Base-by-base conservation (phyloP, 768 basidiomycete genomes). In the Dictyophora rubrovolvata region DNA sequence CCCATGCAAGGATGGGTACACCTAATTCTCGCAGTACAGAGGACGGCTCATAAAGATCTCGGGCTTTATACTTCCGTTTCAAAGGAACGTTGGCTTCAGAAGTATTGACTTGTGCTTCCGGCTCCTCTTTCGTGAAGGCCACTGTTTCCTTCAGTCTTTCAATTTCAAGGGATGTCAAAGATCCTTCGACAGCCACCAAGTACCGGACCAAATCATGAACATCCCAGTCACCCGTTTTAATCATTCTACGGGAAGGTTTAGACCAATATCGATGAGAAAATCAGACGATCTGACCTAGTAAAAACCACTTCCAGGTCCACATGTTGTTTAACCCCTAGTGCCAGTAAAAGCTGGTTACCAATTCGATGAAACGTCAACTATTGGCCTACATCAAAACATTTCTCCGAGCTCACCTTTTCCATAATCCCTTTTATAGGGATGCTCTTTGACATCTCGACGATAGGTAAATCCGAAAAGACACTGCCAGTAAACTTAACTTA, bases 281-380 rank as follows among this genome's bases (percentile, higher is more conserved):
- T 18, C 20, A 33, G 36, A 10, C 47, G 10, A 1, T 63, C 75
- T 53, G 55, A 89, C 85, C 93, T 79, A 56, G 87, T 82, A 67
- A 99, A 99, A n/a, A 99, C 79, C 2, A 96, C 75, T 69, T 97
- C 93, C 1, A 97, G 76, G 61, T 97, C 89, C 7, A 97, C 92
- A 63, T 94, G 93, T 67, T 84, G 90, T 17, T 92, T 81, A 11
- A 97, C 90, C 11, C 93, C 95, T 0, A 97, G 72, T 1, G 78
- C 79, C 28, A 80, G 74, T 6, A 93, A 70, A 2, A 91, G 18
- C 57, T 59, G 28, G 28, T 1, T 14, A n/a, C 28, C 9, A 28
- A 8, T 9, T 56, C 55, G 23, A 36, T 16, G 28, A 16, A 54
- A 28, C 16, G 48, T n/a, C n/a, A 36, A 9, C 11, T n/a, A 5